Percentiles rank a stretch among this genome's conserved stretches.
Evolutionary conservation across 441 rosid genomes (phyloP).

Genomic region (Adansonia rubrostipa): DNA sequence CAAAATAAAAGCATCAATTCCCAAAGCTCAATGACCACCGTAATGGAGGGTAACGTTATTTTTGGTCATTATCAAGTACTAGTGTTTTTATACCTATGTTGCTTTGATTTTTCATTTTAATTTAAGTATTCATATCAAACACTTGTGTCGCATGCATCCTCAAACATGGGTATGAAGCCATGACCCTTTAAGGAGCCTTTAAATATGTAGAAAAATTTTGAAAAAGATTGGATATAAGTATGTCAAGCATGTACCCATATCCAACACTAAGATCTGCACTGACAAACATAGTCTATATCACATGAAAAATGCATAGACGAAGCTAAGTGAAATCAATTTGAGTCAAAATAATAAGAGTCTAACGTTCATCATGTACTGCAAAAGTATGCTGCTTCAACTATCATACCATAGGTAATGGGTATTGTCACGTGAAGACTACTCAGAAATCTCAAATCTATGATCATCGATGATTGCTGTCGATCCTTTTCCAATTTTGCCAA

Average conservation of each 20-base stretch:
- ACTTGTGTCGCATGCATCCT: no score
- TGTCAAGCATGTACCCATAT: no score
- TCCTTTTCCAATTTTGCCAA: slow-evolving; percentile 1
- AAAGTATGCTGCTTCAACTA: neutral
- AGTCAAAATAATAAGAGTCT: neutral
- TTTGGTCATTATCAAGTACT: neutral
- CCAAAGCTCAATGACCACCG: neutral
- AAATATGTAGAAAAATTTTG: no score
- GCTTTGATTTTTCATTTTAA: no score
- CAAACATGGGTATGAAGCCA: no score
- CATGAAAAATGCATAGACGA: neutral
- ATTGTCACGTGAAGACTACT: neutral
- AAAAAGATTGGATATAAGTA: no score
- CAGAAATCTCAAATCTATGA: neutral
- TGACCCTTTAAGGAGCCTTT: no score
- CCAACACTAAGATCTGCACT: no score
- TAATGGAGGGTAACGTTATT: neutral
- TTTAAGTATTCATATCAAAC: no score
- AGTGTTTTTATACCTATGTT: neutral
- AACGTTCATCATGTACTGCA: neutral
- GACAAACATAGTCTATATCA: no score
- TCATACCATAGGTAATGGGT: neutral
- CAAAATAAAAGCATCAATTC: neutral
- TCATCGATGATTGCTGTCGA: neutral
- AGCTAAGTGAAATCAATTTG: neutral